A percentile compares a stretch with the other conserved stretches of the same genome.
These are phyloP conservation scores for Globisporangium orthogonon DNA, from an alignment of 352 stramenopile species.

Conservation along the genomic window DNA sequence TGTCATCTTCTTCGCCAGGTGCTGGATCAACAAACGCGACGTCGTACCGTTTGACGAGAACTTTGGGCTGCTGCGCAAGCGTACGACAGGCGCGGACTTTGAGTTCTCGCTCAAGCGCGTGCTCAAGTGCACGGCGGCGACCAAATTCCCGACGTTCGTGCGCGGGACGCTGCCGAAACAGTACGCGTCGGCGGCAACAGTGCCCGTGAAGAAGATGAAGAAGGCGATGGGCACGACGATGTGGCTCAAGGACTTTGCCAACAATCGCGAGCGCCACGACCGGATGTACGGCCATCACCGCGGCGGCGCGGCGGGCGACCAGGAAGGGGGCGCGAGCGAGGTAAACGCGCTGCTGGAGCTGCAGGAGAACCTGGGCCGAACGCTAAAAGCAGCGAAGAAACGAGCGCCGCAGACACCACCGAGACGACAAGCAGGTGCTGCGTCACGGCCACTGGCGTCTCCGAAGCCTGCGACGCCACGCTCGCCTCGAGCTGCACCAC, in stretches of 20 bases:
- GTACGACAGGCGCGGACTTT: constrained; percentile 30
- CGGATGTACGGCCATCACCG: constrained; percentile 20
- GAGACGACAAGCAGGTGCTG: background rate
- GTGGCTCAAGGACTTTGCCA: constrained; percentile 40
- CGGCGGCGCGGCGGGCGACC: background rate
- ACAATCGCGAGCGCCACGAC: constrained; percentile 34
- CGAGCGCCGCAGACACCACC: background rate
- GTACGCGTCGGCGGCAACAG: constrained; percentile 17
- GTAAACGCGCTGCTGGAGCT: background rate
- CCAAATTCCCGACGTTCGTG: constrained; percentile 47
- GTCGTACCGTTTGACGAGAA: constrained; percentile 31
- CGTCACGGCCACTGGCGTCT: background rate
- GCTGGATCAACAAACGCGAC: constrained; percentile 38
- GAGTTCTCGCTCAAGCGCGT: constrained; percentile 29
- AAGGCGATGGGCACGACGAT: constrained; percentile 28
- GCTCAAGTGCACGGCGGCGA: constrained; percentile 33
- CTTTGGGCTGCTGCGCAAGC: constrained; percentile 26
- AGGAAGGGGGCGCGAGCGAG: background rate
- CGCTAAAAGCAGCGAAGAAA: background rate
- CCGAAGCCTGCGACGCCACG: background rate
- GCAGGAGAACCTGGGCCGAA: constrained; percentile 3
- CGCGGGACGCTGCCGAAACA: constrained; percentile 33
- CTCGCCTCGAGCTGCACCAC: background rate
- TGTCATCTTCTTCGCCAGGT: constrained; percentile 16
- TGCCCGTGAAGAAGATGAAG: constrained; percentile 33